A percentile compares a stretch with the other conserved stretches of the same genome.
phyloP scores from a whole-genome alignment of 495 filamentous ascomycete species.

The Podospora appendiculata region DNA sequence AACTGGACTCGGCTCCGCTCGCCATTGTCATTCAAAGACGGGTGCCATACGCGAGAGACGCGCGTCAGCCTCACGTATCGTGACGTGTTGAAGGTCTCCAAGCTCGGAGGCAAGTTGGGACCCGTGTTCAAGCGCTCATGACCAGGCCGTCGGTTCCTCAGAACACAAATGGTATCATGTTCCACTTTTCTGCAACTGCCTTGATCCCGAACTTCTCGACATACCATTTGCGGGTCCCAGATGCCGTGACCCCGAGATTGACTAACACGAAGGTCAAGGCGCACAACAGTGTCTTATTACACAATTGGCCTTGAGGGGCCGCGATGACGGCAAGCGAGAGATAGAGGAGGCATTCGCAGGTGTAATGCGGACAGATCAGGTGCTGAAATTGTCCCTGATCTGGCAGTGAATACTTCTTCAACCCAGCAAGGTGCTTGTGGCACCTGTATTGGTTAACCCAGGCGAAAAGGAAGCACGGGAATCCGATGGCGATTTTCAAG shows the following conservation, averaged over 20 bases:
- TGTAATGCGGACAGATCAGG: conserved; percentile 85
- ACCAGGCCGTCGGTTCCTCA: conserved; percentile 24
- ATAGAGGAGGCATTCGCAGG: conserved; percentile 79
- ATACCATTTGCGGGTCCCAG: conserved; percentile 75
- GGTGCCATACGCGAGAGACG: conserved; percentile 53
- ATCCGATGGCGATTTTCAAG: conserved; percentile 50
- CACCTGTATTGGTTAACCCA: conserved; percentile 74
- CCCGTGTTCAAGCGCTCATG: conserved; percentile 39
- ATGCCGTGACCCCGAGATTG: conserved; percentile 80
- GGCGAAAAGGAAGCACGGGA: conserved; percentile 63
- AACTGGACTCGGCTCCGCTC: conserved; percentile 80
- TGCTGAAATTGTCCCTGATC: conserved; percentile 53
- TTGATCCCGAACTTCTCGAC: conserved; percentile 64
- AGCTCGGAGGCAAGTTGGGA: conserved; percentile 59
- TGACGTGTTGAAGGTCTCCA: conserved; percentile 83
- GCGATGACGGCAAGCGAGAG: conserved; percentile 65
- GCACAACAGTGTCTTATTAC: conserved; percentile 68
- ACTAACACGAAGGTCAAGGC: conserved; percentile 64
- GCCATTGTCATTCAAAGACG: conserved; percentile 44
- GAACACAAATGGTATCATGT: conserved; percentile 76
- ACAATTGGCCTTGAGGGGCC: conserved; percentile 50
- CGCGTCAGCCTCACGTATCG: conserved; percentile 87
- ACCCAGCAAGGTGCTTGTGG: conserved; percentile 69
- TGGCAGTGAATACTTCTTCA: conserved; percentile 82
- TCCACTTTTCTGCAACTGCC: conserved; percentile 59